Conservation (phyloP, 2,329 filamentous ascomycete genomes). For the Apiospora koreana region DNA sequence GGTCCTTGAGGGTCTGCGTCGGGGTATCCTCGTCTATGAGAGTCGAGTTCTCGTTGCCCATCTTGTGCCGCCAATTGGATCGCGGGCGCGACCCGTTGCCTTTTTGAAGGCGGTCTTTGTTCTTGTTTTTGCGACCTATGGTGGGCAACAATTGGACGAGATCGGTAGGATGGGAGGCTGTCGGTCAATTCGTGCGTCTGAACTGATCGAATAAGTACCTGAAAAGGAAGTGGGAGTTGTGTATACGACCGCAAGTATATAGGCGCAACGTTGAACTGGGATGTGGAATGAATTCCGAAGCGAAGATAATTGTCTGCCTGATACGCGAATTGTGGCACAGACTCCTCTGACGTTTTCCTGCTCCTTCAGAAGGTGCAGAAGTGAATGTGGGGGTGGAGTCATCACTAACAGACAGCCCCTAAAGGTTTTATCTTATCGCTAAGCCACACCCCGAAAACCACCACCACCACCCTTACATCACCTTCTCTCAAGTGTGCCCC, state of each 20-base stretch:
- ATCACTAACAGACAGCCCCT: neutral
- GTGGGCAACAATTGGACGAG: neutral
- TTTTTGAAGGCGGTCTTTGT: slow-evolving; percentile 6
- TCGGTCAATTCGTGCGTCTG: neutral
- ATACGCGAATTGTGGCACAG: slow-evolving; percentile 1
- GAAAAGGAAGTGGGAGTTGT: too few relatives aligned
- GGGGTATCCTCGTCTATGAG: slow-evolving; percentile 63
- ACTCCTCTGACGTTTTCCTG: neutral
- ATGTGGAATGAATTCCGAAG: neutral
- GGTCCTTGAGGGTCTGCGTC: slow-evolving; percentile 65
- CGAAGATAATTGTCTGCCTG: neutral
- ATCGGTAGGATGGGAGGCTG: neutral
- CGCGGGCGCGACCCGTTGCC: slow-evolving; percentile 18
- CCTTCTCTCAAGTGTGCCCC: too few relatives aligned
- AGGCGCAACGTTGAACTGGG: neutral
- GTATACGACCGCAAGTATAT: neutral
- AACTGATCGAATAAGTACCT: neutral
- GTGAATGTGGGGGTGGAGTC: neutral
- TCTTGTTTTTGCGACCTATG: slow-evolving; percentile 16
- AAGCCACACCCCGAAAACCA: neutral
- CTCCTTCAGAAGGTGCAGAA: neutral
- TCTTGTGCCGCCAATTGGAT: slow-evolving; percentile 48
- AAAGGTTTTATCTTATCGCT: slow-evolving; percentile 4
- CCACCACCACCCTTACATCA: too few relatives aligned
- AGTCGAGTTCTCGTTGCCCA: slow-evolving; percentile 84